A percentile compares a stretch with the other conserved stretches of the same genome.
phyloP scores from a whole-genome alignment of 257 asterid genomes.

The Capsicum chinense region DNA sequence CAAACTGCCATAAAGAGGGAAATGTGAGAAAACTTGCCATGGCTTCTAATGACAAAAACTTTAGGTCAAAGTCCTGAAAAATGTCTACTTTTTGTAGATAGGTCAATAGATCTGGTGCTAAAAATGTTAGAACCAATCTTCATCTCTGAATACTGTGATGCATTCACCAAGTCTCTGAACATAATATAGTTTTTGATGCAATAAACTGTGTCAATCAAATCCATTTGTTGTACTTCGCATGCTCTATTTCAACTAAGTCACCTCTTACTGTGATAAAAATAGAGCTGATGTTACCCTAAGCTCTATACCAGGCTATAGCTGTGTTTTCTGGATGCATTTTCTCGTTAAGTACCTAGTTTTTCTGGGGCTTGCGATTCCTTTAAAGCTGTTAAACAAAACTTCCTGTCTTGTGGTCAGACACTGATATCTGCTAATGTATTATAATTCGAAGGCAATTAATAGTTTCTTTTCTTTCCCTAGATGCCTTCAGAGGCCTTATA shows the following conservation, averaged over 20 bases:
- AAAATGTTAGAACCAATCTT: background rate
- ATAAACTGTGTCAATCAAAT: background rate
- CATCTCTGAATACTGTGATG: background rate
- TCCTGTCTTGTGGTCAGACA: background rate
- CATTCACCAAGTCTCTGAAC: background rate
- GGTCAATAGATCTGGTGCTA: background rate
- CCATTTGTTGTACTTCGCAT: conserved; percentile 14
- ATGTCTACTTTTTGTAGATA: conserved; percentile 9
- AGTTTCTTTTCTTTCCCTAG: conserved; percentile 44
- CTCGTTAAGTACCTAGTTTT: background rate
- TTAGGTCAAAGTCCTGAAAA: background rate
- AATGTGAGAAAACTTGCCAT: background rate
- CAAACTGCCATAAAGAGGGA: background rate
- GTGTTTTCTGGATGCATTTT: background rate
- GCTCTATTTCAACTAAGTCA: background rate
- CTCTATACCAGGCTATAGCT: background rate
- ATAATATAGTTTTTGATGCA: conserved; percentile 11
- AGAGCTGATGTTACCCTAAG: conserved; percentile 25
- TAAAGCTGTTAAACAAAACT: background rate
- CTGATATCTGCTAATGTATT: background rate
- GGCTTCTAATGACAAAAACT: background rate
- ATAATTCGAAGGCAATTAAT: conserved; percentile 24
- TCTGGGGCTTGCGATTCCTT: background rate
- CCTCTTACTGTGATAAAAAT: background rate
- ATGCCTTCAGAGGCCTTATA: conserved; percentile 71